Evolutionary conservation across 2,329 filamentous ascomycete species (phyloP), one percentile per base, ranked within the genome.

Genomic region (Chrysoporthe puriensis): DNA sequence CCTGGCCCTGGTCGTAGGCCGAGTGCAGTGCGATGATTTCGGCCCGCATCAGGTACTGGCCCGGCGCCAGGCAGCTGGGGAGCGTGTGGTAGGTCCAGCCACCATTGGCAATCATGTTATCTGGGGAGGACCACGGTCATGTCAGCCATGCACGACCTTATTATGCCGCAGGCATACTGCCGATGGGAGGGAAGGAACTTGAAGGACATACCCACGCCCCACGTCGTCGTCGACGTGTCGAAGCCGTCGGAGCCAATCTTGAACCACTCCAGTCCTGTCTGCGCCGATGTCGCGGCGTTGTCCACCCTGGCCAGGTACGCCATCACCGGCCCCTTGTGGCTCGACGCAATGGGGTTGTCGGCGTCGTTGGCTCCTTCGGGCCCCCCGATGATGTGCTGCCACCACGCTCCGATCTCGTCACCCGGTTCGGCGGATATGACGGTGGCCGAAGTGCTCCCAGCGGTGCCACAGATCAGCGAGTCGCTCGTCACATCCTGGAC

Each of bases 11-110:
- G 14, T 69, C 73, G 67, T 76, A 75, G 18, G 84, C 84, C 21
- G 81, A 81, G 76, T 87, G 84, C 57, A 87, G 78, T 7, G 84
- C 84, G 54, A 86, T 79, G 43, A 84, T 79, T 77, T 88, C 85
- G 40, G 84, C 82, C 56, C 85, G 81, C 73, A 88, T 76, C 40
- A 88, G 81, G 71, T 87, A 87, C 62, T 86, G 79, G 57, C 85
- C 85, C 1, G 83, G 78, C 3, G 84, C 82, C 67, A 87, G 79
- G 76, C 81, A 83, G 44, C 78, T 73, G 52, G 85, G 85, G 69
- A 87, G 75, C 69, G 77, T 78, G 76, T 86, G 83, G 72, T 80
- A 83, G 52, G 78, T 75, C 79, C 82, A 84, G 42, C 84, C 81
- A 65, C 79, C 75, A 71, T 79, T 77, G 62, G 74, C 66, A 70